Evolutionary conservation across 345 rosid genomes (phyloP).

Genomic region (Aurinia saxatilis): DNA sequence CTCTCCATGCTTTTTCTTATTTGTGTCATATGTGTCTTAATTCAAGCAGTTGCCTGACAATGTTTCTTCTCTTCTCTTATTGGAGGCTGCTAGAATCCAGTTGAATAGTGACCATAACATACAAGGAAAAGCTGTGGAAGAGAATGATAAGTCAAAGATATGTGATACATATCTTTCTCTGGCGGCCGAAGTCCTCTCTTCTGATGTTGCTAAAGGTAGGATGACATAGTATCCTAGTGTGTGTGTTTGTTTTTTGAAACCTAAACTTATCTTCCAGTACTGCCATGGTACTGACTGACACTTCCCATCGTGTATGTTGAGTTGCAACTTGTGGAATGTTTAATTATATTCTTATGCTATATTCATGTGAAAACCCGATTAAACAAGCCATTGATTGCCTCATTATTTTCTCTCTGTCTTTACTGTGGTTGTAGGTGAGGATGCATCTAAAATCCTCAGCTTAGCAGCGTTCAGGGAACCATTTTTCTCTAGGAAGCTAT

Average conservation of each 20-base stretch:
- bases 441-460: slow-evolving; percentile 40
- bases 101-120: slow-evolving; percentile 45
- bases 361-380: slow-evolving; percentile 8
- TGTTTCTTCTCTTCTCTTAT: slow-evolving; percentile 9
- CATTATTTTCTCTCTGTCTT: slow-evolving; percentile 1
- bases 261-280: not conserved
- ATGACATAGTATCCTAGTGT: slow-evolving; percentile 12
- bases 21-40: not conserved
- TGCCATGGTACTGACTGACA: not conserved
- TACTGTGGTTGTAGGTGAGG: slow-evolving; percentile 41
- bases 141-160: slow-evolving; percentile 41
- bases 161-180: slow-evolving; percentile 53
- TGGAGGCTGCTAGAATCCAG: slow-evolving; percentile 68
- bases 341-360: slow-evolving; percentile 1
- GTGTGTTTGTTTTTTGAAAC: not conserved
- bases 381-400: slow-evolving; percentile 4
- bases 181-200: slow-evolving; percentile 45
- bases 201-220: slow-evolving; percentile 46
- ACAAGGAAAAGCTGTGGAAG: slow-evolving; percentile 47
- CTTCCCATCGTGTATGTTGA: not conserved
- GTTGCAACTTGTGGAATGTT: not conserved
- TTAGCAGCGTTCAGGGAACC: slow-evolving; percentile 62
- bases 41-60: slow-evolving; percentile 15
- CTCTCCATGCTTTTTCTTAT: slow-evolving; percentile 8
- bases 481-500: slow-evolving; percentile 70